Base-by-base conservation (phyloP, 192 early-diverging fungal genomes). In the Diversispora epigaea region DNA sequence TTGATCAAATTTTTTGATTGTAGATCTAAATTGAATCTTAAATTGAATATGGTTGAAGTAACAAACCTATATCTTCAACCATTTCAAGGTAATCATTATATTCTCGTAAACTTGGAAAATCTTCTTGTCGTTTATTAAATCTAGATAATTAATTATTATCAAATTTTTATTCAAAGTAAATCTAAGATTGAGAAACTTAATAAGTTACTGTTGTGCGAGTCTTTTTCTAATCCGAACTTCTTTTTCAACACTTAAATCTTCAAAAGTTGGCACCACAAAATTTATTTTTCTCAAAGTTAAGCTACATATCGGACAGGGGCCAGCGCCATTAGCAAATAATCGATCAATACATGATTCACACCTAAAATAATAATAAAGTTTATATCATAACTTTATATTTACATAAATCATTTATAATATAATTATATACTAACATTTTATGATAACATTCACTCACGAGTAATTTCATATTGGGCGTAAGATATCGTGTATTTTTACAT, bases 61-160 rank as follows among this genome's bases (percentile, higher is more conserved):
- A 80, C 86, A 78, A 82, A 92, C 91, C 86, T 12, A 93, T 82
- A 25, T 95, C 91, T 79, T 97, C 95, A 0, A 96, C 89, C 76
- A 91, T 92, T 77, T 98, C 97, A 49, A 97, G 71, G 73, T 95
- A 97, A 76, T 96, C 92, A 81, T 98, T 95, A 77, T 93, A 98
- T 45, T 82, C 83, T 66, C 85, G 84, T 43, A 92, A 74, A 4
- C 79, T 85, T 17, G 86, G 84, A 77, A 97, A 98, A 79, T 97
- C 95, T 74, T 94, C 93, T 39, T 85, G 86, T n/a, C 95, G 84
- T 81, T 96, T 95, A 49, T 69, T 58, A 39, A 32, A 45, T 22
- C 61, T 61, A 32, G 3, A 10, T 3, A 44, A 40, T 14, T 10
- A 40, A 32, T 40, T 19, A 32, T 19, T 4, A 4, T 15, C 4